Evolutionary conservation across 768 basidiomycete species (phyloP).

Genomic region (Hysterangium stoloniferum): DNA sequence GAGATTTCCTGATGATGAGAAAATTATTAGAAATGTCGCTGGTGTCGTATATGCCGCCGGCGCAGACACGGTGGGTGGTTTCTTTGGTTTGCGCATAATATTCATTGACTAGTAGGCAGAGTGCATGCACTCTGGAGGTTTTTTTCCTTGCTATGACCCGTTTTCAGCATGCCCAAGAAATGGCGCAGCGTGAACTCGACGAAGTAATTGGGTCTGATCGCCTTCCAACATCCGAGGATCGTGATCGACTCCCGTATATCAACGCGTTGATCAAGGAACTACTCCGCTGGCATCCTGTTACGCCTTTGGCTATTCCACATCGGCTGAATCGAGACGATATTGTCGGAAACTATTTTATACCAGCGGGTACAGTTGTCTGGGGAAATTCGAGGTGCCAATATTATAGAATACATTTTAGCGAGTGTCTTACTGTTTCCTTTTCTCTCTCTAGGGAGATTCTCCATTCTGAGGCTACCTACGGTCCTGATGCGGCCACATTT

Average conservation of each 20-base stretch:
- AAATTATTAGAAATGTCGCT: neutral
- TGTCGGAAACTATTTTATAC: neutral
- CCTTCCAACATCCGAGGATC: constrained; percentile 5
- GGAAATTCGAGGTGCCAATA: neutral
- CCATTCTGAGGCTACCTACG: neutral
- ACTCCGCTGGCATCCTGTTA: neutral
- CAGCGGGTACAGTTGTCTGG: constrained; percentile 2
- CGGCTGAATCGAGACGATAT: neutral
- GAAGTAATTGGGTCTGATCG: neutral
- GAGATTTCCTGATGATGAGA: neutral
- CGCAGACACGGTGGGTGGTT: neutral
- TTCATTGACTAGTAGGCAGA: neutral
- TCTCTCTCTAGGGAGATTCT: neutral
- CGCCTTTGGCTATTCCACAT: constrained; percentile 3
- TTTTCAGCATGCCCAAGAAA: neutral
- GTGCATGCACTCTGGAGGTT: neutral
- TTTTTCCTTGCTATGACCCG: neutral
- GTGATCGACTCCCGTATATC: constrained; percentile 7
- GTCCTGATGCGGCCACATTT: neutral
- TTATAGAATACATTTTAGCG: neutral
- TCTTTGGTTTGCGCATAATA: neutral
- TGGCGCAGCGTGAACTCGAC: constrained; percentile 3
- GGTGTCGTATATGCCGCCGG: neutral
- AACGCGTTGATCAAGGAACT: constrained; percentile 2
- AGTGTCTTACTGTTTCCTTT: neutral